A percentile compares a stretch with the other conserved stretches of the same genome.
Evolutionary conservation across 2,329 filamentous ascomycete genomes (phyloP).

Genomic region (Cadophora malorum): DNA sequence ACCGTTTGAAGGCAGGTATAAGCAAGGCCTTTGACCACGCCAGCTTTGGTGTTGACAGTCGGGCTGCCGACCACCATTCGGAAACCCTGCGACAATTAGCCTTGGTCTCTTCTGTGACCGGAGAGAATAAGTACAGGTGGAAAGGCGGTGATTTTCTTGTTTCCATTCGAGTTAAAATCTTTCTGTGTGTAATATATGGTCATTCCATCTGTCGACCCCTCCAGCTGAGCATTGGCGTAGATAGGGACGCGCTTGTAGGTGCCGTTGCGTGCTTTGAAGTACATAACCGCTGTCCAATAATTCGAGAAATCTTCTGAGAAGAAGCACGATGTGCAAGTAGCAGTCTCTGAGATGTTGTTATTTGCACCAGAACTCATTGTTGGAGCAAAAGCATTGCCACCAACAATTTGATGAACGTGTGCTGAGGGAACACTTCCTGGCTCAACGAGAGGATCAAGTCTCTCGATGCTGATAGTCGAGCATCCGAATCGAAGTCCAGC

Average conservation of each 20-base stretch:
- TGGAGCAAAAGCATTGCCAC: slow-evolving; percentile 21
- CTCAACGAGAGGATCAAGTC: slow-evolving; percentile 22
- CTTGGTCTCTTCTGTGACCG: neutral
- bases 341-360: slow-evolving; percentile 10
- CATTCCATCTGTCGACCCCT: slow-evolving; percentile 27
- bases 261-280: slow-evolving; percentile 32
- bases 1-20: slow-evolving; percentile 17
- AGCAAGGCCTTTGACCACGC: slow-evolving; percentile 12
- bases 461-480: slow-evolving; percentile 22
- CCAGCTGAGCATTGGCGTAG: slow-evolving; percentile 20
- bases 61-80: slow-evolving; percentile 32
- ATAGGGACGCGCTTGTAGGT: slow-evolving; percentile 30
- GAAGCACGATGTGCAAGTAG: slow-evolving; percentile 34
- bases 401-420: slow-evolving; percentile 21
- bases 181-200: slow-evolving; percentile 30
- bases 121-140: slow-evolving; percentile 23
- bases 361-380: slow-evolving; percentile 12
- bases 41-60: slow-evolving; percentile 24
- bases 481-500: slow-evolving; percentile 25
- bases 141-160: slow-evolving; percentile 27
- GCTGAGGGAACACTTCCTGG: slow-evolving; percentile 24
- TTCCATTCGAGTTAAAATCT: slow-evolving; percentile 13
- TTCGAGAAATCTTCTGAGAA: slow-evolving; percentile 37
- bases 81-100: slow-evolving; percentile 29
- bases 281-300: slow-evolving; percentile 42